These are phyloP conservation scores for Sodiomyces alkalinus DNA, from an alignment of 2,329 filamentous ascomycete species.

Conservation along the genomic window DNA sequence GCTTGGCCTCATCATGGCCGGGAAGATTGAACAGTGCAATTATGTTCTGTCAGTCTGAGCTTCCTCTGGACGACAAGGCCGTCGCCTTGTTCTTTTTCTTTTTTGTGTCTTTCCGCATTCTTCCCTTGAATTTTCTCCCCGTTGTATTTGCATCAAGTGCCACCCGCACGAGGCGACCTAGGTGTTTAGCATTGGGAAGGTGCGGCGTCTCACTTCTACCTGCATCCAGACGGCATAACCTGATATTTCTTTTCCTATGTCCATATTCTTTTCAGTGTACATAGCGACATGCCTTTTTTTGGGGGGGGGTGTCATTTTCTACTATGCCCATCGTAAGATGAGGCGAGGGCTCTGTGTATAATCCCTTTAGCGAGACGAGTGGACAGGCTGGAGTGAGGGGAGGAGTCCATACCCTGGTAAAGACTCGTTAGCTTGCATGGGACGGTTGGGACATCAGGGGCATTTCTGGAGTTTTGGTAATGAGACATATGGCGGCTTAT, in stretches of 20 bases:
- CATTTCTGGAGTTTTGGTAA: neutral
- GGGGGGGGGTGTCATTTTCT: slow-evolving; percentile 4
- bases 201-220: too few species aligned
- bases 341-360: slow-evolving; percentile 1
- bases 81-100: slow-evolving; percentile 8
- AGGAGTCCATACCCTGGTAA: neutral
- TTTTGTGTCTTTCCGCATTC: too few species aligned
- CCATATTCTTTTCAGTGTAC: slow-evolving; percentile 7
- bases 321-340: too few species aligned
- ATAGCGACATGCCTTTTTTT: too few species aligned
- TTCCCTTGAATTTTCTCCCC: too few species aligned
- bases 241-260: slow-evolving; percentile 8
- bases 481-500: neutral
- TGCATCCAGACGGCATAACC: too few species aligned
- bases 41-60: slow-evolving; percentile 60
- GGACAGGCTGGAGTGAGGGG: too few species aligned
- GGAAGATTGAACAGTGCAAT: slow-evolving; percentile 58
- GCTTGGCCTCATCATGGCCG: slow-evolving; percentile 77
- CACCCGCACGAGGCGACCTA: too few species aligned
- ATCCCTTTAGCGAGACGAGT: too few species aligned
- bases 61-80: slow-evolving; percentile 6
- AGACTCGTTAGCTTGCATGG: slow-evolving; percentile 1
- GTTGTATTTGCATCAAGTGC: too few species aligned
- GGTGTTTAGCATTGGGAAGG: too few species aligned
- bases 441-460: neutral